phyloP scores from a whole-genome alignment of 805 yeast genomes.

The Blastobotrys robertii region DNA sequence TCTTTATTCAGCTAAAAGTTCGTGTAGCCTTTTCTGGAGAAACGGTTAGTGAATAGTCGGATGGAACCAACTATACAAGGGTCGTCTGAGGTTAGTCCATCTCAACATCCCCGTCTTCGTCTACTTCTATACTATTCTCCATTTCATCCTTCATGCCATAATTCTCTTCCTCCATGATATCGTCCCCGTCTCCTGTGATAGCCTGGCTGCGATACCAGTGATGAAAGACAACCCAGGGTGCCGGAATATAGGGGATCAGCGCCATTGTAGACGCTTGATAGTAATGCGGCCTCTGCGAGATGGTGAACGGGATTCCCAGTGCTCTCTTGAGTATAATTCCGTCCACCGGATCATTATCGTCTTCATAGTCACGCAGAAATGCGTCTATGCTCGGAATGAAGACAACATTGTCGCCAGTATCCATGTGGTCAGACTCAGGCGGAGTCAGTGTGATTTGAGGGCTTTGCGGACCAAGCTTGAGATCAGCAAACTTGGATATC shows the following conservation, averaged over 20 bases:
- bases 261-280: constrained; percentile 14
- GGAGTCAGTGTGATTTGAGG: neutral
- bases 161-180: neutral
- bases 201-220: neutral
- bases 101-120: constrained; percentile 1
- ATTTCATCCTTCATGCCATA: neutral
- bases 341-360: constrained; percentile 7
- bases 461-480: neutral
- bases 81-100: neutral
- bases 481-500: neutral
- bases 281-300: constrained; percentile 6
- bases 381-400: constrained; percentile 19
- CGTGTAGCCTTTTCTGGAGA: too few species aligned
- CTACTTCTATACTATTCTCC: constrained; percentile 7
- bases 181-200: neutral
- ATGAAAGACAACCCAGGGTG: neutral
- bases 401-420: constrained; percentile 13
- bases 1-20: too few species aligned
- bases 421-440: constrained; percentile 12
- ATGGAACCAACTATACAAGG: too few species aligned
- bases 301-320: constrained; percentile 7
- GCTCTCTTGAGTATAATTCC: constrained; percentile 2
- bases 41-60: too few species aligned
- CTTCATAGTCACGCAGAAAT: constrained; percentile 15
- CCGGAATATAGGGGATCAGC: constrained; percentile 10